Base-by-base conservation (phyloP, 2,329 filamentous ascomycete species). In the Anthostomella pinea region DNA sequence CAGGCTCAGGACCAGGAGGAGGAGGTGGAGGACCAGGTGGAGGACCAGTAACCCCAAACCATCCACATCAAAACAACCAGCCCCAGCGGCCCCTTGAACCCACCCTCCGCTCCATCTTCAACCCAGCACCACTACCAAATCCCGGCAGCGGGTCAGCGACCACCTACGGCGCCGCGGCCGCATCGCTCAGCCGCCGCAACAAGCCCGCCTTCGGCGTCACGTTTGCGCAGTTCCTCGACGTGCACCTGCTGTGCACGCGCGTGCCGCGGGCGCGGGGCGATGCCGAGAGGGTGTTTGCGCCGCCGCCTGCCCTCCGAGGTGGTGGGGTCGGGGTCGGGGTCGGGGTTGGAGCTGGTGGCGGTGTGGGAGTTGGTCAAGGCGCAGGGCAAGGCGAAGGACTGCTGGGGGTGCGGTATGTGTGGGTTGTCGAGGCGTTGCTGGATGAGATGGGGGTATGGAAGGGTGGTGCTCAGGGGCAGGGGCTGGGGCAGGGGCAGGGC, bases 151-250 rank as follows among this genome's bases (percentile, higher is more conserved):
- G 27, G 10, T 11, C n/a, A 5, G 14, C 23, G 8, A n/a, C 39
- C 10, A 46, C 39, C 8, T 48, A 52, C 42, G 23, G 30, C 8
- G 41, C 43, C n/a, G 38, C 44, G 33, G 48, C 28, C 13, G 36
- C 48, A 24, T 48, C 30, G 21, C 48, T 58, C 7, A 53, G 58
- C 34, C 51, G 62, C 14, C 52, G 59, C 27, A 69, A 62, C 42
- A 76, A 70, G 41, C 73, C 74, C 5, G 65, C 65, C 11, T 79
- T 77, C 36, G 77, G 77, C 5, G 60, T 68, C 10, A 66, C 74
- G 4, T 81, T 81, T 43, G 49, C 68, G 5, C 70, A 76, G 54
- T 63, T 80, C 26, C 59, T 77, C 0, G 69, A 78, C 29, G 33
- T 80, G 13, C 76, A 81, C 41, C 45, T 82, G 5, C 59, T 81